Percentiles rank a stretch among this genome's conserved stretches.
Conservation (phyloP, 2,329 filamentous ascomycete species). For the Tothia fuscella region DNA sequence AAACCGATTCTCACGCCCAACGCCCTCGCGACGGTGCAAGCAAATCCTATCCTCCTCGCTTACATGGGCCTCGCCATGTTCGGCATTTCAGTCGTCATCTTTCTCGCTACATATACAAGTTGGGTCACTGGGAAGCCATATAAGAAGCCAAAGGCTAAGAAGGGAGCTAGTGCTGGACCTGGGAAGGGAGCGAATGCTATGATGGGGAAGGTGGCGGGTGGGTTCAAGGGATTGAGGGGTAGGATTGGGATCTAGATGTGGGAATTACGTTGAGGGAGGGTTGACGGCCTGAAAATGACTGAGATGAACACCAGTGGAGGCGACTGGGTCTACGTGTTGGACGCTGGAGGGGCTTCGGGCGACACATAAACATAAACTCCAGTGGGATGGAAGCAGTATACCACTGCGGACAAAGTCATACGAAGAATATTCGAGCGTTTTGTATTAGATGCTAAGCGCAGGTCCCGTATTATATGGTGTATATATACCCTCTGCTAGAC, state of each 20-base stretch:
- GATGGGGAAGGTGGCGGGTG: constrained; percentile 1
- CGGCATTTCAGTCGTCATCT: constrained; percentile 5
- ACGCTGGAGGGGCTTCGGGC: too few species aligned
- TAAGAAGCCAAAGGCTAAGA: constrained; percentile 9
- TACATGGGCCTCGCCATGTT: constrained; percentile 11
- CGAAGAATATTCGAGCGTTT: too few species aligned
- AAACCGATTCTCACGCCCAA: constrained; percentile 13
- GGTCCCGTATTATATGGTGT: too few species aligned
- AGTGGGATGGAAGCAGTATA: too few species aligned
- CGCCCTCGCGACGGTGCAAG: constrained; percentile 13
- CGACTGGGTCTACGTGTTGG: too few species aligned
- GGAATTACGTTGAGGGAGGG: neutral
- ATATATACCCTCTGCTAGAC: too few species aligned
- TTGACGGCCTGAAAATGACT: neutral
- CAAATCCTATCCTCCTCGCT: constrained; percentile 12
- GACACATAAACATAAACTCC: too few species aligned
- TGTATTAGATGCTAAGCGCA: too few species aligned
- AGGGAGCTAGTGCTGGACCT: neutral
- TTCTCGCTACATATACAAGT: constrained; percentile 9
- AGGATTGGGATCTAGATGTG: neutral
- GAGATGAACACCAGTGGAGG: too few species aligned
- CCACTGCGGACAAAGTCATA: too few species aligned
- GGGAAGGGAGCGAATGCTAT: neutral
- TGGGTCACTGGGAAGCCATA: constrained; percentile 11
- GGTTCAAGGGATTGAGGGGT: constrained; percentile 3